Base-by-base conservation (phyloP, 495 filamentous ascomycete genomes). In the Hyphodiscus hymeniophilus region DNA sequence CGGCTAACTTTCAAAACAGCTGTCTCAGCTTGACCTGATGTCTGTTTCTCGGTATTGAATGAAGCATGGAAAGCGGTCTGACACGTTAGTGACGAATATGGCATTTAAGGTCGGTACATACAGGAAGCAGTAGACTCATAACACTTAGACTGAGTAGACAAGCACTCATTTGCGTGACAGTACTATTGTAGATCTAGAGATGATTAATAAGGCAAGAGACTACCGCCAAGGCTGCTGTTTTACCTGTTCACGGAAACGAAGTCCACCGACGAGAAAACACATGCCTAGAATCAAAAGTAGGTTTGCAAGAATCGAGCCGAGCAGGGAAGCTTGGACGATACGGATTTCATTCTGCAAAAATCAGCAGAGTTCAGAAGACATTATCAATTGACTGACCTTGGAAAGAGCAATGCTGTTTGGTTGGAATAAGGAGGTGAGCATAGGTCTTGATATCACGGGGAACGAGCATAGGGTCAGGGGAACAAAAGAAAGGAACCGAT, bases 101-200 rank as follows among this genome's bases (percentile, higher is more conserved):
- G 15, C 3, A 15, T n/a, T 11, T 16, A 7, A 30, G 3, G 15
- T 33, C 6, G 4, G 15, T 3, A 63, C 71, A 53, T 63, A 82
- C 80, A 15, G 87, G 87, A 6, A 94, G 64, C 2, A 94, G 67
- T 3, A 95, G 70, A 66, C 87, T 94, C 61, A 83, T 88, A 16
- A 94, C 89, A 60, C 84, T 87, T 64, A 95, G 68, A 69, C 86
- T 89, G 51, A 95, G 79, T 38, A 95, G 71, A 67, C 87, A 94
- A 22, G 89, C 88, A 58, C 89, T 95, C 85, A 92, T 95, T 65
- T 95, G 87, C 2, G 89, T 95, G 40, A 94, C 85, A 20, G 87
- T 94, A 66, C 80, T 92, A 65, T 95, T 95, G 67, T 95, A 95
- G 50, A 94, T 81, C 79, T 89, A 46, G 1, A 30, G 6, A 41